These are phyloP conservation scores for Durio zibethinus DNA, from an alignment of 345 rosid genomes.

Conservation along the genomic window DNA sequence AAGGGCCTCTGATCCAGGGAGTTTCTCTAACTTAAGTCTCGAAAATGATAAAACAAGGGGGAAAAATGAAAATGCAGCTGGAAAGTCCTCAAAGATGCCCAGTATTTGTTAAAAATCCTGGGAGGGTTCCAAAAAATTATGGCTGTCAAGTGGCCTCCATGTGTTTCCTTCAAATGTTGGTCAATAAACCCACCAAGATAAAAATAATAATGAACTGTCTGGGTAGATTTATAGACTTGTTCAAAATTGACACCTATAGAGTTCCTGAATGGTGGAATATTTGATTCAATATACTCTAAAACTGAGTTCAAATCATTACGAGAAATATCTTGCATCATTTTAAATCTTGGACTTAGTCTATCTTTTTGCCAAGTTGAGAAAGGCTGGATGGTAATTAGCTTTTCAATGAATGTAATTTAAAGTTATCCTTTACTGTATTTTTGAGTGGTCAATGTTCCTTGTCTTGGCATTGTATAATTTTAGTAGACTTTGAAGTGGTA, in stretches of 20 bases:
- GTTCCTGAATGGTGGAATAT: background rate
- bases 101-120: background rate
- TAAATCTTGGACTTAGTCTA: background rate
- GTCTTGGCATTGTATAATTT: background rate
- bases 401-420: background rate
- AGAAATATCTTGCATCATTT: background rate
- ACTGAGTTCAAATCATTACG: background rate
- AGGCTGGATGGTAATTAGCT: background rate
- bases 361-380: background rate
- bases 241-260: background rate
- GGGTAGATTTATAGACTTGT: background rate
- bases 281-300: constrained; percentile 1
- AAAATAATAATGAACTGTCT: background rate
- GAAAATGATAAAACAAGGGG: background rate
- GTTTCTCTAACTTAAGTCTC: background rate
- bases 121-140: background rate
- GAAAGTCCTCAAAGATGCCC: background rate
- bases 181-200: background rate
- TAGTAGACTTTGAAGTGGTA: constrained; percentile 13
- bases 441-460: background rate
- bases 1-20: background rate
- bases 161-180: background rate
- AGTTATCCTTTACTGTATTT: constrained; percentile 3
- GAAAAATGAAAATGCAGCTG: background rate
- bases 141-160: background rate